Evolutionary conservation across 23 red algal species (phyloP).

Genomic region (Gracilaria caudata): DNA sequence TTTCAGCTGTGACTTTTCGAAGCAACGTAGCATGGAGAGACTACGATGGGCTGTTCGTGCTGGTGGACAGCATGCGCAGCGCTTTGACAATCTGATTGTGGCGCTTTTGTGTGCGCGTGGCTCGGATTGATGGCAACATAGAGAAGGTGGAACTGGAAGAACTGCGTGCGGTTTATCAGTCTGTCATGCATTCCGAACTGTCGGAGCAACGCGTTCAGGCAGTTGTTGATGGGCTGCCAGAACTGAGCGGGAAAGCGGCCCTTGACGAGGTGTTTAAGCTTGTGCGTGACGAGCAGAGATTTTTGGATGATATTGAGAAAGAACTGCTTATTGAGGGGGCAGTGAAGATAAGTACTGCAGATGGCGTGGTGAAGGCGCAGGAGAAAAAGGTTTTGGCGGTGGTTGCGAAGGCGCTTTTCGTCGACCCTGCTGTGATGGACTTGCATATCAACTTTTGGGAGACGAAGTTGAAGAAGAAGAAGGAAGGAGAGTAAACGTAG

Average conservation of each 20-base stretch:
- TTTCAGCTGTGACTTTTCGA: conserved; percentile 46
- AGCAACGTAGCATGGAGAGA: conserved; percentile 21
- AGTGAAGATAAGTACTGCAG: not conserved
- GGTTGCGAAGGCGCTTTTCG: not conserved
- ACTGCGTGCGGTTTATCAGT: not conserved
- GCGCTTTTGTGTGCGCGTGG: conserved; percentile 23
- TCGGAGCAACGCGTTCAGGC: not conserved
- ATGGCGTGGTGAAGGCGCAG: not conserved
- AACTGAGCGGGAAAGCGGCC: not conserved
- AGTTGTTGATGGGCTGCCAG: not conserved
- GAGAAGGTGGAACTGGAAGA: not conserved
- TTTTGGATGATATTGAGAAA: not conserved
- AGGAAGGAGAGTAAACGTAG: not conserved
- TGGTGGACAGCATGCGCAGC: conserved; percentile 13
- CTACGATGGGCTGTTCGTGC: conserved; percentile 53
- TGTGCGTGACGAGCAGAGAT: not conserved
- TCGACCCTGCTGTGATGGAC: conserved; percentile 4
- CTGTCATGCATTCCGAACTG: conserved; percentile 5
- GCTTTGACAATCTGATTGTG: conserved; percentile 31
- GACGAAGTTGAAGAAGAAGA: not conserved
- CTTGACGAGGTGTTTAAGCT: not conserved
- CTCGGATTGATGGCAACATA: conserved; percentile 4
- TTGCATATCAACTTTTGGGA: conserved; percentile 2
- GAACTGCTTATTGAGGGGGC: conserved; percentile 31
- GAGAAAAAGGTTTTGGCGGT: not conserved